Evolutionary conservation across 495 filamentous ascomycete species (phyloP), one percentile per base, ranked within the genome.

Genomic region (Chaetomidium leptoderma): DNA sequence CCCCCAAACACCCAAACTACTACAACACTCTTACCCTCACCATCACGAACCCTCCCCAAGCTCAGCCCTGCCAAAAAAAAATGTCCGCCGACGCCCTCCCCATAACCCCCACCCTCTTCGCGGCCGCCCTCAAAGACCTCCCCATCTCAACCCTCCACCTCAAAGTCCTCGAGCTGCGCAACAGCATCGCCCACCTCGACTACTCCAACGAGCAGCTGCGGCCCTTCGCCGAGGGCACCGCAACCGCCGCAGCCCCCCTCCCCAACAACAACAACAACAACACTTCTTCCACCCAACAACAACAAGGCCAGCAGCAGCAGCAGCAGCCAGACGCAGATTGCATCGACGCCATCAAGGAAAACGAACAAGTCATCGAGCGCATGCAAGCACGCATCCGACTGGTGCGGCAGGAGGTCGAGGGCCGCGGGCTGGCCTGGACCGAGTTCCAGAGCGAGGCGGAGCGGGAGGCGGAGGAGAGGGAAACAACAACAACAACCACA

Each of bases 91-190:
- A 73, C 53, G 26, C 80, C 16, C 63, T 65, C 24, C 85, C 86
- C 33, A 89, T 90, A 57, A 63, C 84, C 46, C 71, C 85, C 24
- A 64, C 76, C 30, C 77, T 76, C 63, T 89, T 91, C 77, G 83
- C 88, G 59, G 76, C 78, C 67, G 91, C 91, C 14, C 79, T 96
- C 58, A 71, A 78, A 62, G 82, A 85, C 60, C 85, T 96, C 26
- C 80, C 88, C 36, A 72, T 92, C 64, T 79, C 81, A 56, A 75
- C 78, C 40, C 81, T 96, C 40, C 86, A 91, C 75, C 74, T 83
- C 70, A 96, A 96, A 78, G 84, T 85, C 61, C 79, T 83, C 61
- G 91, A 96, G 68, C 76, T 96, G 39, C 84, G 81, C 67, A 95
- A 95, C 77, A 85, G 80, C 51, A 89, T 93, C 68, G 76, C 82